Percentiles rank a stretch among this genome's conserved stretches.
Conservation (phyloP, 2,329 filamentous ascomycete genomes). For the Penicillium expansum region DNA sequence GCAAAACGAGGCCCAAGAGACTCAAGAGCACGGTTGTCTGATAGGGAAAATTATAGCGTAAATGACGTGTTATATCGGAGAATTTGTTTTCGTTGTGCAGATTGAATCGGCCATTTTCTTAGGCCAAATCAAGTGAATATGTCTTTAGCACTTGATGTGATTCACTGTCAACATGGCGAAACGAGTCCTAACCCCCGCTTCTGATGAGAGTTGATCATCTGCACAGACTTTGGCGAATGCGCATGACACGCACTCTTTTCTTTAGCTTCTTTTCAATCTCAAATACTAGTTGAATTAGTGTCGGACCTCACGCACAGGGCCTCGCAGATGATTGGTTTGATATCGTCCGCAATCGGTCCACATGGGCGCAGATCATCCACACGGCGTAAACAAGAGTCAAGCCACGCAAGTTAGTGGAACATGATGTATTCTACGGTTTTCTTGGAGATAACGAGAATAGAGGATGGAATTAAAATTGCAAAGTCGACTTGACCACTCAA, state of each 20-base stretch:
- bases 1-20: neutral
- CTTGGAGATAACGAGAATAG: neutral
- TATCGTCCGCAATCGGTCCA: neutral
- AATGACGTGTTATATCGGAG: conserved; percentile 1
- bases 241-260: neutral
- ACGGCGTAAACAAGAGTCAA: conserved; percentile 7
- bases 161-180: neutral
- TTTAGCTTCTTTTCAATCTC: neutral
- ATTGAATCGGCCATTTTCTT: neutral
- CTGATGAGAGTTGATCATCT: neutral
- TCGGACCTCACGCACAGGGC: neutral
- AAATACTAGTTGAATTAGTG: neutral
- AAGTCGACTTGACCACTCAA: neutral
- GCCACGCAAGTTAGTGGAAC: neutral
- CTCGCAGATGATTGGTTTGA: neutral
- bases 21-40: neutral
- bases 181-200: neutral
- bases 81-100: neutral
- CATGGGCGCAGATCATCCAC: conserved; percentile 9
- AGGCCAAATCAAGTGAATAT: neutral
- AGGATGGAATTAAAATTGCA: neutral
- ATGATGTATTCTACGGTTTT: neutral
- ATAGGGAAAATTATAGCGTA: neutral
- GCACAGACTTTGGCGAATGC: neutral
- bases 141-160: neutral